phyloP scores from a whole-genome alignment of 2,329 filamentous ascomycete species.

The Aurifilum marmelostoma region DNA sequence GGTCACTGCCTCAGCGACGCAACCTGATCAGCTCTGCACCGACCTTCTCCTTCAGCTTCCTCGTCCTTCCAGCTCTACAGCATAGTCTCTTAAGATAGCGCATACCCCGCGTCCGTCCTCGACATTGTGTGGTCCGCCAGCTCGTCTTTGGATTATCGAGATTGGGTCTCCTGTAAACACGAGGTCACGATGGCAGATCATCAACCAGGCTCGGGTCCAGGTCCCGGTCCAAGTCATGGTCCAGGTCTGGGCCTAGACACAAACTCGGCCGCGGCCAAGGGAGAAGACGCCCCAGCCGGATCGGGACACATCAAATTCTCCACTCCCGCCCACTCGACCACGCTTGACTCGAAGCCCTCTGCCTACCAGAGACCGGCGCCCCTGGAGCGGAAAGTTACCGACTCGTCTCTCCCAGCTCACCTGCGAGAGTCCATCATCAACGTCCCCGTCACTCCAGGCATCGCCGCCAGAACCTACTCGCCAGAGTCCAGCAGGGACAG shows the following conservation, averaged over 20 bases:
- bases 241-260: not conserved
- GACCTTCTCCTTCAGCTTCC: not conserved
- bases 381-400: slow-evolving; percentile 24
- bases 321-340: slow-evolving; percentile 22
- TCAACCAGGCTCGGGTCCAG: slow-evolving; percentile 18
- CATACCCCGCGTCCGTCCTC: not conserved
- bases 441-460: slow-evolving; percentile 48
- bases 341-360: slow-evolving; percentile 19
- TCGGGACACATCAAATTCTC: slow-evolving; percentile 28
- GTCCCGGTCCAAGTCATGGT: not conserved
- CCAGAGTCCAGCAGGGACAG: slow-evolving; percentile 31
- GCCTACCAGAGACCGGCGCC: slow-evolving; percentile 20
- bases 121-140: not conserved
- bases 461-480: slow-evolving; percentile 39
- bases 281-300: slow-evolving; percentile 26
- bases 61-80: not conserved
- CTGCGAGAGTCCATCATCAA: slow-evolving; percentile 38
- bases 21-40: not conserved
- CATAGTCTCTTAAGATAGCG: not conserved
- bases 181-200: slow-evolving; percentile 29
- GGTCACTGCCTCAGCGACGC: not conserved
- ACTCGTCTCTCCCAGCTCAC: slow-evolving; percentile 40
- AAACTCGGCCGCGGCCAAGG: slow-evolving; percentile 17
- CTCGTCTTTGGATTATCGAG: slow-evolving; percentile 1
- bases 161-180: slow-evolving; percentile 20